Conservation (phyloP, 768 basidiomycete species). For the Mycena filopes region DNA sequence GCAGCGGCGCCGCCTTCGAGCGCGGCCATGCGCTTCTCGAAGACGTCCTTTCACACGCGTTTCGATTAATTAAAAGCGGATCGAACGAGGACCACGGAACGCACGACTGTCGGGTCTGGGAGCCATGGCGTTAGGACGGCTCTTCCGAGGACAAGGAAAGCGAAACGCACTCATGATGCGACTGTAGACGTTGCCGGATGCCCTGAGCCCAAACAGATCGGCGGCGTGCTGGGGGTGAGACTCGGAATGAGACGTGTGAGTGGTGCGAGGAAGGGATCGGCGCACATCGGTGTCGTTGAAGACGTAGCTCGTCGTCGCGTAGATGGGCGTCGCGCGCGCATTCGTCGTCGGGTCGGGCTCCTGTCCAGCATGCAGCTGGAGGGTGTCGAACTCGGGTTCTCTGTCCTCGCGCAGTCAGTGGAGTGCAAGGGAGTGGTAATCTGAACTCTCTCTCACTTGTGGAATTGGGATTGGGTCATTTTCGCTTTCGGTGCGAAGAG, state of each 20-base stretch:
- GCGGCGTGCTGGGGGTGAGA: conserved; percentile 75
- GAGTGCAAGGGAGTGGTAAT: background rate
- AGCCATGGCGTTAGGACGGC: conserved; percentile 34
- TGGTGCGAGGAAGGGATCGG: conserved; percentile 5
- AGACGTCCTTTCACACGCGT: conserved; percentile 64
- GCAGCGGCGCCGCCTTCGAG: conserved; percentile 86
- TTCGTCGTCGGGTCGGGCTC: conserved; percentile 70
- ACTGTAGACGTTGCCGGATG: conserved; percentile 71
- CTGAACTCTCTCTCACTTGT: conserved; percentile 25
- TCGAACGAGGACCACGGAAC: background rate
- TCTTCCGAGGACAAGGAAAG: conserved; percentile 65
- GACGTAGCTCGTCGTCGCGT: conserved; percentile 75
- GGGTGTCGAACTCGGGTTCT: conserved; percentile 80
- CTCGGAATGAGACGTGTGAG: conserved; percentile 7
- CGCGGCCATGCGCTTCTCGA: conserved; percentile 82
- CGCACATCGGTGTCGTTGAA: conserved; percentile 77
- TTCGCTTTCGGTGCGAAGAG: background rate
- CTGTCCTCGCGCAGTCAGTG: conserved; percentile 35
- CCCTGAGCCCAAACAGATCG: conserved; percentile 73
- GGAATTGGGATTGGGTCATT: conserved; percentile 28
- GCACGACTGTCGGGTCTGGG: conserved; percentile 7
- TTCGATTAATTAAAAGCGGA: background rate
- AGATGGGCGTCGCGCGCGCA: conserved; percentile 83
- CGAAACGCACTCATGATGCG: conserved; percentile 63
- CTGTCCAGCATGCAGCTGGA: conserved; percentile 85